A percentile compares a stretch with the other conserved stretches of the same genome.
phyloP scores from a whole-genome alignment of 176 grass and related monocot genomes.

The Echinochloa phyllopogon region DNA sequence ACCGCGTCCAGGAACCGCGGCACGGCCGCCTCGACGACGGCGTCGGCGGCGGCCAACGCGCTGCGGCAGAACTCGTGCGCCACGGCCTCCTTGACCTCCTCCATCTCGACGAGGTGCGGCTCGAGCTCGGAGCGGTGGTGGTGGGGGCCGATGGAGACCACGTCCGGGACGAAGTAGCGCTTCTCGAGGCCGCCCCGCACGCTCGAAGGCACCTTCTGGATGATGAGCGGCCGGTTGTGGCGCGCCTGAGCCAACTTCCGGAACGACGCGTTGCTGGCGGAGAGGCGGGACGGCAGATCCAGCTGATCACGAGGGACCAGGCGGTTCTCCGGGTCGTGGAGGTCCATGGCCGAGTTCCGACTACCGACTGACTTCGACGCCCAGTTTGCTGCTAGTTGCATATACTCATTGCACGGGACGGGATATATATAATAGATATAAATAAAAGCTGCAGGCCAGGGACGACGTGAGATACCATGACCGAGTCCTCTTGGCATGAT shows the following conservation, averaged over 20 bases:
- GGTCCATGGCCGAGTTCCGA: slow-evolving; percentile 8
- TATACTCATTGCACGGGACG: too few species aligned
- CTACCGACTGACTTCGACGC: too few species aligned
- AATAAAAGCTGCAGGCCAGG: too few species aligned
- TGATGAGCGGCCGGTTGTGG: not conserved
- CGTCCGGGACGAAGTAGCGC: slow-evolving; percentile 7
- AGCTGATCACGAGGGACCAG: not conserved
- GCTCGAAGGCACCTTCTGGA: slow-evolving; percentile 5
- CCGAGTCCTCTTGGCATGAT: too few species aligned
- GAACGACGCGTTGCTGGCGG: not conserved
- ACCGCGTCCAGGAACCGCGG: not conserved
- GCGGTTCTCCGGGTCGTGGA: not conserved
- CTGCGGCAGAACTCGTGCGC: not conserved
- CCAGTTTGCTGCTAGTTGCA: too few species aligned
- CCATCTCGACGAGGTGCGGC: not conserved
- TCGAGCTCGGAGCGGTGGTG: not conserved
- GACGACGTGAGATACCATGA: too few species aligned
- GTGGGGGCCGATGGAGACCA: slow-evolving; percentile 29
- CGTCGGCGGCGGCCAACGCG: not conserved
- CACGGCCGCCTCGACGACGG: too few species aligned
- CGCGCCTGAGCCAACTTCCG: not conserved
- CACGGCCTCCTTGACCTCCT: slow-evolving; percentile 12
- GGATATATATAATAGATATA: too few species aligned
- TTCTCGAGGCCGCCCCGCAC: not conserved
- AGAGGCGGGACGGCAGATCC: not conserved